These are phyloP conservation scores for Hypholoma fasciculare DNA, from an alignment of 768 basidiomycete species.

Conservation along the genomic window DNA sequence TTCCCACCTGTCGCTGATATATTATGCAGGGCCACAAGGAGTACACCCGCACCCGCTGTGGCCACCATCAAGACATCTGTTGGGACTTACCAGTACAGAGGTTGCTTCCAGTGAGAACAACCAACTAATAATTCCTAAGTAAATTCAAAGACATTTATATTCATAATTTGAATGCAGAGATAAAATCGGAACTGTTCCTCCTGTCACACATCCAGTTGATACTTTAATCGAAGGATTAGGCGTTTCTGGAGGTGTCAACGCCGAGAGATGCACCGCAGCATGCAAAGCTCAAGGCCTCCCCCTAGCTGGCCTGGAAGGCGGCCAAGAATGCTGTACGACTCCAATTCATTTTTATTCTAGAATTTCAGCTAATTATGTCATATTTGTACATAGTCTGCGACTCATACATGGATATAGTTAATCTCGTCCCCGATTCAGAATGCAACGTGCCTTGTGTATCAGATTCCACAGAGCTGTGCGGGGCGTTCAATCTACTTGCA, in stretches of 20 bases:
- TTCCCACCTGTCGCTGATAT: too few relatives aligned
- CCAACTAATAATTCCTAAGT: neutral
- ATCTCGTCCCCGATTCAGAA: neutral
- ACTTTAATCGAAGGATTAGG: too few relatives aligned
- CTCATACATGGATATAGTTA: neutral
- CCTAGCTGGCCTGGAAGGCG: neutral
- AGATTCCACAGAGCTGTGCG: neutral
- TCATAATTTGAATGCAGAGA: neutral
- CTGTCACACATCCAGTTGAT: neutral
- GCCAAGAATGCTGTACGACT: neutral
- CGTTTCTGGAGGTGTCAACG: neutral
- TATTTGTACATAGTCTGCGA: neutral
- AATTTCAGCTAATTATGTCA: neutral
- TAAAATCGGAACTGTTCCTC: neutral
- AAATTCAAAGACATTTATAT: neutral
- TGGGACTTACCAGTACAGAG: neutral
- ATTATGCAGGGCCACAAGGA: too few relatives aligned
- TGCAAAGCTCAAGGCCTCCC: neutral
- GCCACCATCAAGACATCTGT: neutral
- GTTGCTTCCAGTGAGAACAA: neutral
- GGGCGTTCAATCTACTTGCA: neutral
- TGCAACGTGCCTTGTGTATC: neutral
- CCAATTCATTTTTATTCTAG: neutral
- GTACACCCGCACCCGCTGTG: conserved; percentile 2
- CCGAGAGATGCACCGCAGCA: neutral